Base-by-base conservation (phyloP, 352 stramenopile genomes). In the Phytophthora pistaciae region DNA sequence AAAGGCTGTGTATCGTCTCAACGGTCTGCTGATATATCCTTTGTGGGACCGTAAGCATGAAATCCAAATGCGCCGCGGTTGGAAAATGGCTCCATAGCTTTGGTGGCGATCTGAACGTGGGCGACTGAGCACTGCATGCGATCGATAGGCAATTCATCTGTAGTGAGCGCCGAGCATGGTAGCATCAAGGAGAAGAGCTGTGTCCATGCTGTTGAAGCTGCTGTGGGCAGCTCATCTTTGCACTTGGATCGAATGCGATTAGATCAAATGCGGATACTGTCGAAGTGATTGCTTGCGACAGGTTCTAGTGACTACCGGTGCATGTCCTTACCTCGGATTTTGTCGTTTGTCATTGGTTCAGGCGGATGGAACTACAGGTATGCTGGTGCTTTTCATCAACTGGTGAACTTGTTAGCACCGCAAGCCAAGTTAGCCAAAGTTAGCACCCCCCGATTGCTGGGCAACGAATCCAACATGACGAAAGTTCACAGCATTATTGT, bases 401-500 rank as follows among this genome's bases (percentile, higher is more conserved):
- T 10, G 10, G 25, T 4, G 25, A 29, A 29, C n/a, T n/a, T n/a
- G 33, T 40, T 4, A 40, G 33, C 33, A 40, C 33, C 7, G 33
- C 7, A 40, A 40, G n/a, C n/a, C 11, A 48, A 20, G 40, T 29
- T 29, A 14, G 40, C 33, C 10, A 40, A n/a, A 38, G 33, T 38
- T 13, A 14, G 11, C 33, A 38, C 33, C 33, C 33, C 3, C n/a
- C n/a, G n/a, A n/a, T n/a, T n/a, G n/a, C n/a, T n/a, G n/a, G n/a
- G n/a, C n/a, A n/a, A n/a, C n/a, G n/a, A n/a, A n/a, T n/a, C n/a
- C n/a, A n/a, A n/a, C n/a, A n/a, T n/a, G n/a, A n/a, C n/a, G n/a
- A n/a, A n/a, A n/a, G n/a, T n/a, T n/a, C n/a, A n/a, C n/a, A 18
- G 14, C 16, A 38, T 79, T 72, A 91, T 74, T 91, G 84, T 40